Conservation (phyloP, 345 rosid genomes). For the Syzygium aqueum region DNA sequence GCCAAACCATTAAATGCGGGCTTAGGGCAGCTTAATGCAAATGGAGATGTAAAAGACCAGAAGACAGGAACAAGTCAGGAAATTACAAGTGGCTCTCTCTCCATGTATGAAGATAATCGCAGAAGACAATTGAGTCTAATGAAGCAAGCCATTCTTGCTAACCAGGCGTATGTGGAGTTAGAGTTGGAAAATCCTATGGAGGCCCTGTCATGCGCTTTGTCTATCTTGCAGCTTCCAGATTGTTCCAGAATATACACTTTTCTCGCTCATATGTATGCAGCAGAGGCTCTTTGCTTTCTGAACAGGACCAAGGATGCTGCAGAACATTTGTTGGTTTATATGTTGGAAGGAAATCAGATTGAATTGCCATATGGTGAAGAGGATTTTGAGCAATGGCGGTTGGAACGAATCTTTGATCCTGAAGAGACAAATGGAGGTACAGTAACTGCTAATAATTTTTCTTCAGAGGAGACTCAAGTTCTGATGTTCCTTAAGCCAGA, state of each 20-base stretch:
- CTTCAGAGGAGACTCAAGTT: constrained; percentile 18
- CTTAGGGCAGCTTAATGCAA: constrained; percentile 41
- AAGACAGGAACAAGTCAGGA: constrained; percentile 70
- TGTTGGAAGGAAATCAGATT: constrained; percentile 50
- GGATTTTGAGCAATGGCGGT: constrained; percentile 59
- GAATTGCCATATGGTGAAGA: constrained; percentile 60
- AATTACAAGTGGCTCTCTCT: constrained; percentile 32
- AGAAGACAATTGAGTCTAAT: constrained; percentile 49
- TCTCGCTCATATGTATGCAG: constrained; percentile 78
- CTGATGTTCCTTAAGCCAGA: constrained; percentile 58
- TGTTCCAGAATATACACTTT: constrained; percentile 67
- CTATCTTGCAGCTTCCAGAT: constrained; percentile 59
- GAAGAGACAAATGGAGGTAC: constrained; percentile 57
- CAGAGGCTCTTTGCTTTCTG: constrained; percentile 91
- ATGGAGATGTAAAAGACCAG: constrained; percentile 68
- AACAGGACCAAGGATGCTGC: constrained; percentile 76
- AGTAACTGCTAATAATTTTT: constrained; percentile 18
- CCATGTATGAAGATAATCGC: constrained; percentile 34
- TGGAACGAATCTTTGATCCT: constrained; percentile 36
- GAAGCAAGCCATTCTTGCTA: constrained; percentile 72
- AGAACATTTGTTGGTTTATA: constrained; percentile 55
- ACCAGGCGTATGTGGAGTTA: constrained; percentile 77
- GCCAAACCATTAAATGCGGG: constrained; percentile 29
- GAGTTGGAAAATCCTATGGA: constrained; percentile 77
- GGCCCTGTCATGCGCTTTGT: constrained; percentile 60